Conservation (phyloP, 805 yeast species). For the Peterozyma toletana region DNA sequence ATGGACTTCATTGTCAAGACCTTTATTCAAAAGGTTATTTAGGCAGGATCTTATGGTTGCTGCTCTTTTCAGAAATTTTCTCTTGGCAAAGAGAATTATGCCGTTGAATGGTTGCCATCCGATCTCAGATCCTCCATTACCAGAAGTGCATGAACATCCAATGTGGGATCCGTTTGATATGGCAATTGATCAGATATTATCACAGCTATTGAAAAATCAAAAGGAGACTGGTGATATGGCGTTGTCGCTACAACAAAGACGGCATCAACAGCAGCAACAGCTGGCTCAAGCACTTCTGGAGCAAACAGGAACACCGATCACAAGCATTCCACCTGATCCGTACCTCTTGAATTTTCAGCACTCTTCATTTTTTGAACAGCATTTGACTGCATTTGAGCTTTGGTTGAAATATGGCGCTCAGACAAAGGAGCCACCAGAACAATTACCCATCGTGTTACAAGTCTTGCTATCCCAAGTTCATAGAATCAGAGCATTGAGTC, state of each 20-base stretch:
- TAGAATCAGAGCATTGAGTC: conserved; percentile 77
- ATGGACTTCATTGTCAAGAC: conserved; percentile 87
- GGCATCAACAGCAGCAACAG: conserved; percentile 8
- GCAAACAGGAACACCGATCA: not conserved
- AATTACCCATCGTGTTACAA: conserved; percentile 87
- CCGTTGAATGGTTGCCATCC: conserved; percentile 92
- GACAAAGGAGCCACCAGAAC: conserved; percentile 85
- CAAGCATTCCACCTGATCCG: conserved; percentile 1
- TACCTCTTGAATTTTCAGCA: conserved; percentile 59
- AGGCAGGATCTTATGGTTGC: conserved; percentile 97
- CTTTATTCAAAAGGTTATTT: conserved; percentile 81
- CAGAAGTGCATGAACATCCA: conserved; percentile 77
- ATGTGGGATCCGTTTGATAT: conserved; percentile 99
- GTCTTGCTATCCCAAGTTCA: conserved; percentile 92
- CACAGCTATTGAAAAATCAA: conserved; percentile 48
- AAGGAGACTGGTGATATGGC: conserved; percentile 7
- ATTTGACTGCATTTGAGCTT: conserved; percentile 89
- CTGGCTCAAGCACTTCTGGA: conserved; percentile 1
- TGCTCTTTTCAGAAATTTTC: conserved; percentile 86
- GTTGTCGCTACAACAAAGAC: conserved; percentile 3
- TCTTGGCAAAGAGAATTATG: conserved; percentile 90
- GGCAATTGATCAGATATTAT: conserved; percentile 89
- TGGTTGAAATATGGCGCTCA: conserved; percentile 92
- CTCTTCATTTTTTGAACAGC: conserved; percentile 93
- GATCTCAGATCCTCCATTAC: conserved; percentile 86